phyloP scores from a whole-genome alignment of 2,329 filamentous ascomycete genomes.

The Aspergillus sp. region DNA sequence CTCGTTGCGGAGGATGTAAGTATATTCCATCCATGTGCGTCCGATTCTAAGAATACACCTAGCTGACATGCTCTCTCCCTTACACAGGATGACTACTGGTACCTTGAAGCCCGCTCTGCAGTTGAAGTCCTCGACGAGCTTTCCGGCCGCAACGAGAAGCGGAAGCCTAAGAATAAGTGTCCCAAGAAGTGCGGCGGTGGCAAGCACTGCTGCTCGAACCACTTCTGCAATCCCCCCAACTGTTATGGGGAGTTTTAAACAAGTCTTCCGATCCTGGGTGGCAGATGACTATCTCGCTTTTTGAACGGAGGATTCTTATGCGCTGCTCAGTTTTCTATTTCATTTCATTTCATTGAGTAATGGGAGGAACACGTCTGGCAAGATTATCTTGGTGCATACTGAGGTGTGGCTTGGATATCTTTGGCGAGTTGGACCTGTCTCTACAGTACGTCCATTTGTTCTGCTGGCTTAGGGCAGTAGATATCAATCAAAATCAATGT shows the following conservation, averaged over 20 bases:
- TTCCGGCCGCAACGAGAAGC: neutral
- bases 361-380: no score
- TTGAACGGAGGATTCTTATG: no score
- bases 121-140: neutral
- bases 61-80: neutral
- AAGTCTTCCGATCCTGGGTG: no score
- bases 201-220: neutral
- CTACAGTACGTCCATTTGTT: neutral
- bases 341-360: no score
- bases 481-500: neutral
- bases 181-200: neutral
- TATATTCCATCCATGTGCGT: no score
- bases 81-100: neutral
- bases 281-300: no score
- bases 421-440: no score
- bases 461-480: neutral
- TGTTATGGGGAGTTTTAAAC: neutral
- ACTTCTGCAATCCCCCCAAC: neutral
- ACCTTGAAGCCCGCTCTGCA: neutral
- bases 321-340: no score
- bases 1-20: neutral
- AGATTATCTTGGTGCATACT: no score
- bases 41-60: no score
- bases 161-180: neutral
- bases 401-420: no score